Evolutionary conservation across 169 alveolate species (phyloP).

Genomic region (Eimeria necatrix): DNA sequence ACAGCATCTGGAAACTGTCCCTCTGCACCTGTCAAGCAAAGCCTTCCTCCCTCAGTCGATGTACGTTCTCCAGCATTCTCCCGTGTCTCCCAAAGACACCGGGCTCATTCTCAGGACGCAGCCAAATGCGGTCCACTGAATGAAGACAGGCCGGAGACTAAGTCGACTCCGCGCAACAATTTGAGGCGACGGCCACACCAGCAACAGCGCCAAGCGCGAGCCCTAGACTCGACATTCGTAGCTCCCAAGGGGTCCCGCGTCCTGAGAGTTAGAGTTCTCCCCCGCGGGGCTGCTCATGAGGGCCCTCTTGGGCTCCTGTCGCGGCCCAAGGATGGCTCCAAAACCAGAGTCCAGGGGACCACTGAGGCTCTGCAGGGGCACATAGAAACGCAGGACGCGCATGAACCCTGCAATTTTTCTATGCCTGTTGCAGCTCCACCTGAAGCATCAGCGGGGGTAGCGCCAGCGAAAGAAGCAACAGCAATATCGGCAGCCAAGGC

Average conservation of each 20-base stretch:
- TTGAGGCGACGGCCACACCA: too few relatives aligned
- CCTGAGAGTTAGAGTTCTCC: too few relatives aligned
- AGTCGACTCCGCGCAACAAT: too few relatives aligned
- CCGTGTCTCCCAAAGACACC: neutral
- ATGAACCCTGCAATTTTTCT: neutral
- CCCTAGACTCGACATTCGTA: too few relatives aligned
- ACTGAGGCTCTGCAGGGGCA: neutral
- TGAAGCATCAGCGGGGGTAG: neutral
- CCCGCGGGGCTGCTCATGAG: neutral
- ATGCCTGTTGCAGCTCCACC: neutral
- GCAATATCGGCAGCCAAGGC: neutral
- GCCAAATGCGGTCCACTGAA: neutral
- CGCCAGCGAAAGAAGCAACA: slow-evolving; percentile 9
- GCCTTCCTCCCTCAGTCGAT: neutral
- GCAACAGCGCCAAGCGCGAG: too few relatives aligned
- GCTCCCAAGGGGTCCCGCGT: too few relatives aligned
- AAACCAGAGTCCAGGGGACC: neutral
- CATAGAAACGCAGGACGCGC: neutral
- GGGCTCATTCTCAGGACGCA: neutral
- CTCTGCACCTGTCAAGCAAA: too few relatives aligned
- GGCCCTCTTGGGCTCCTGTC: neutral
- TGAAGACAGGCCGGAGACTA: too few relatives aligned
- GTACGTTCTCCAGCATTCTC: neutral
- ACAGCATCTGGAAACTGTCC: neutral
- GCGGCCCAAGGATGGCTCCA: neutral